phyloP scores from a whole-genome alignment of 495 filamentous ascomycete genomes.

The Aspergillus panamensis region DNA sequence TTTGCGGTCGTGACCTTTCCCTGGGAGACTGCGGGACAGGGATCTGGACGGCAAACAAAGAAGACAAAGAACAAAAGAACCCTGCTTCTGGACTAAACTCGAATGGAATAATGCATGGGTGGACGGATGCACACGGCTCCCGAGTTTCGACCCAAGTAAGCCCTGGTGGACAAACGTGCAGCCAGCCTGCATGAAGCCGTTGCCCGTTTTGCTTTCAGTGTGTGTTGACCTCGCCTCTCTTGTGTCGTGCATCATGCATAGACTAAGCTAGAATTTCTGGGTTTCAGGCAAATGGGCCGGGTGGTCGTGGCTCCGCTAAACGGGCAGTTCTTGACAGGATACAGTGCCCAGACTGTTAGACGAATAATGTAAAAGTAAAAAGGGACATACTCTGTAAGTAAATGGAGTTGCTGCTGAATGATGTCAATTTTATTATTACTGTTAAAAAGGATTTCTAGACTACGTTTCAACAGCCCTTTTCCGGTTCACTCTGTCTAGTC shows the following conservation, averaged over 20 bases:
- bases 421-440: too few relatives aligned
- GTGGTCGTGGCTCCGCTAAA: constrained; percentile 9
- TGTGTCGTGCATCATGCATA: constrained; percentile 21
- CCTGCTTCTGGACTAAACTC: too few relatives aligned
- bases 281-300: constrained; percentile 4
- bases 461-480: too few relatives aligned
- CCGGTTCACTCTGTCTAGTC: too few relatives aligned
- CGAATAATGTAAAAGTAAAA: background rate
- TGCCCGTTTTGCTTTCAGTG: constrained; percentile 14
- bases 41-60: background rate
- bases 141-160: too few relatives aligned
- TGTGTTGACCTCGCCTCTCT: background rate
- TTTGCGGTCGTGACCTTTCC: background rate
- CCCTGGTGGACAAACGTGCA: constrained; percentile 7
- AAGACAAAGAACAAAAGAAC: background rate
- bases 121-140: background rate
- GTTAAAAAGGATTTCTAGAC: too few relatives aligned
- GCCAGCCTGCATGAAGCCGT: constrained; percentile 21
- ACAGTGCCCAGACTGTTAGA: background rate
- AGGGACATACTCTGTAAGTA: background rate
- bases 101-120: background rate
- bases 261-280: constrained; percentile 4
- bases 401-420: too few relatives aligned
- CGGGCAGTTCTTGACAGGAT: background rate
- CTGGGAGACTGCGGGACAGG: background rate